Conservation (phyloP, 1,284 basidiomycete genomes). For the Thecaphora frezii region DNA sequence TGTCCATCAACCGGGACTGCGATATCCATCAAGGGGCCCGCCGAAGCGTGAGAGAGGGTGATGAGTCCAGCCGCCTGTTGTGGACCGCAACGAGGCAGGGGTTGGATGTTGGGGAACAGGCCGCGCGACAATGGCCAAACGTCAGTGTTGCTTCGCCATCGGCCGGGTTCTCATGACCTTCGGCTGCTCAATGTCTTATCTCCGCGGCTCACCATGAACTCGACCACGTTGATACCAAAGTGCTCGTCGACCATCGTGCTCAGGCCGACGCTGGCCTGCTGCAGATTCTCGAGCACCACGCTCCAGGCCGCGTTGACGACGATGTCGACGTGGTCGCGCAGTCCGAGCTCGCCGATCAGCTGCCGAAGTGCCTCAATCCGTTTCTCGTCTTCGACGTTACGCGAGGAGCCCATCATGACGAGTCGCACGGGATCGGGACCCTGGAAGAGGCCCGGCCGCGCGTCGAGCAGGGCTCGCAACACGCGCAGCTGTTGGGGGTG, state of each 20-base stretch:
- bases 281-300: slow-evolving; percentile 71
- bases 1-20: slow-evolving; percentile 71
- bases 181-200: no score
- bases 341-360: slow-evolving; percentile 68
- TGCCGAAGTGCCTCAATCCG: slow-evolving; percentile 69
- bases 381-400: slow-evolving; percentile 73
- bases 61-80: slow-evolving; percentile 76
- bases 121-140: background rate
- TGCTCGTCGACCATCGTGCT: slow-evolving; percentile 99
- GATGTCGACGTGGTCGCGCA: slow-evolving; percentile 73
- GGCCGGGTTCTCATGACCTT: no score
- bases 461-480: slow-evolving; percentile 67
- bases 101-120: slow-evolving; percentile 1
- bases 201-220: slow-evolving; percentile 74
- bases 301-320: slow-evolving; percentile 80
- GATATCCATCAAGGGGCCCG: slow-evolving; percentile 88
- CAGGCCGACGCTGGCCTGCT: slow-evolving; percentile 76
- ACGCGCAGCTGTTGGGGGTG: slow-evolving; percentile 78
- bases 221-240: slow-evolving; percentile 96
- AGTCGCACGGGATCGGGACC: slow-evolving; percentile 11
- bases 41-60: slow-evolving; percentile 87
- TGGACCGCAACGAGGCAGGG: background rate
- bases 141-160: background rate
- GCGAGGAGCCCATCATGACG: slow-evolving; percentile 78
- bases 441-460: slow-evolving; percentile 45